These are phyloP conservation scores for Ustilago trichophora DNA, from an alignment of 1,284 basidiomycete species.

Conservation along the genomic window DNA sequence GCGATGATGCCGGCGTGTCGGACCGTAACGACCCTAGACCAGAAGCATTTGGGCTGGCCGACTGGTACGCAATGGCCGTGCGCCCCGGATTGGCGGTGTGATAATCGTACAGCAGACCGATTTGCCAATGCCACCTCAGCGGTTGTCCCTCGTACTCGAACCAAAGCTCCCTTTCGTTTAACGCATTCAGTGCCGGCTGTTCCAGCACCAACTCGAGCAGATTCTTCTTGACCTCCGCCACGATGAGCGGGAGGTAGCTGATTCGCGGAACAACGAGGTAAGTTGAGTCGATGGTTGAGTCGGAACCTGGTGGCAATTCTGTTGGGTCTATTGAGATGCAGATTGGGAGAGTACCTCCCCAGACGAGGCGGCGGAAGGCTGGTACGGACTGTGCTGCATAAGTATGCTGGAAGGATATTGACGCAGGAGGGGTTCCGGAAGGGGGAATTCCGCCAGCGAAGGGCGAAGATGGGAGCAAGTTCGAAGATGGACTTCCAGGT, in stretches of 20 bases:
- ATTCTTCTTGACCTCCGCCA: constrained; percentile 45
- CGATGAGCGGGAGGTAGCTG: constrained; percentile 54
- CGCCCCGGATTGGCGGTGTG: constrained; percentile 50
- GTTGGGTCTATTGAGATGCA: constrained; percentile 41
- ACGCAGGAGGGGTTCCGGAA: constrained; percentile 18
- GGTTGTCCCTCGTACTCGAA: constrained; percentile 56
- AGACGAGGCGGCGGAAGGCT: constrained; percentile 44
- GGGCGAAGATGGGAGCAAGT: constrained; percentile 15
- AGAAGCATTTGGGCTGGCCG: constrained; percentile 1
- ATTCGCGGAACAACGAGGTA: constrained; percentile 51
- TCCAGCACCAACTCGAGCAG: constrained; percentile 50
- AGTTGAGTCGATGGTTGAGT: constrained; percentile 38
- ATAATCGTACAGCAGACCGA: constrained; percentile 58
- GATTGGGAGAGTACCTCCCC: constrained; percentile 51
- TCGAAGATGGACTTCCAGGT: constrained; percentile 11
- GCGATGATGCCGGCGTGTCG: neutral
- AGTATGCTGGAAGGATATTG: constrained; percentile 1
- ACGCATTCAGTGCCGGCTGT: constrained; percentile 14
- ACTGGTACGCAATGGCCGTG: constrained; percentile 16
- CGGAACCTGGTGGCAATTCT: constrained; percentile 40
- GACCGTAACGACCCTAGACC: constrained; percentile 22
- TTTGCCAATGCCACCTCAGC: constrained; percentile 60
- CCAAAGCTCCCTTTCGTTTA: constrained; percentile 54
- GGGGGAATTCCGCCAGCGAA: neutral
- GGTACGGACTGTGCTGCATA: constrained; percentile 9